These are phyloP conservation scores for Apophysomyces variabilis DNA, from an alignment of 371 early-diverging fungal species.

Conservation along the genomic window DNA sequence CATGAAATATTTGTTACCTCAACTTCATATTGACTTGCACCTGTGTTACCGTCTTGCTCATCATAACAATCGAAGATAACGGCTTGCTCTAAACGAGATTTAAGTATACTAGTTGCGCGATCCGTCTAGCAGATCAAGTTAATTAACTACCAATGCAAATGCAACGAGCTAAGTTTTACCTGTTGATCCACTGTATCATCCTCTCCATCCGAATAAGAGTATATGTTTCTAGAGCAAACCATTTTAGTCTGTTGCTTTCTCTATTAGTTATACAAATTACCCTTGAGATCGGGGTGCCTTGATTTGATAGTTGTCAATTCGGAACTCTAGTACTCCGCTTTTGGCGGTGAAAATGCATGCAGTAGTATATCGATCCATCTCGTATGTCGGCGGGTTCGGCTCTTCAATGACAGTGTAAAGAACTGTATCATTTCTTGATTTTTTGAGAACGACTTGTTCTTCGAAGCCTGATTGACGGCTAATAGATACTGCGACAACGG, in stretches of 20 bases:
- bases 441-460: background rate
- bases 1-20: no score
- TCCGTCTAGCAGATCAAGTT: background rate
- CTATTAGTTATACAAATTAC: background rate
- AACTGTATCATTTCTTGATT: background rate
- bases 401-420: background rate
- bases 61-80: background rate
- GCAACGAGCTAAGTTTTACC: background rate
- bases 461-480: background rate
- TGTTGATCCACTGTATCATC: background rate
- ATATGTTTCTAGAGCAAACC: background rate
- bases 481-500: background rate
- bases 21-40: no score
- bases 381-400: background rate
- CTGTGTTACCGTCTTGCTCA: background rate
- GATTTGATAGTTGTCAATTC: background rate
- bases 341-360: background rate
- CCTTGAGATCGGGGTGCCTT: background rate
- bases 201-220: background rate
- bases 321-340: background rate
- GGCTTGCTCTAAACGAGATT: background rate
- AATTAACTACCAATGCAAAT: background rate
- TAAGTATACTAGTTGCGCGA: background rate
- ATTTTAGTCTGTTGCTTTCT: background rate
- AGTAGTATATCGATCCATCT: background rate